Evolutionary conservation across 805 yeast genomes (phyloP).

Genomic region (Kockiozyma suomiensis): DNA sequence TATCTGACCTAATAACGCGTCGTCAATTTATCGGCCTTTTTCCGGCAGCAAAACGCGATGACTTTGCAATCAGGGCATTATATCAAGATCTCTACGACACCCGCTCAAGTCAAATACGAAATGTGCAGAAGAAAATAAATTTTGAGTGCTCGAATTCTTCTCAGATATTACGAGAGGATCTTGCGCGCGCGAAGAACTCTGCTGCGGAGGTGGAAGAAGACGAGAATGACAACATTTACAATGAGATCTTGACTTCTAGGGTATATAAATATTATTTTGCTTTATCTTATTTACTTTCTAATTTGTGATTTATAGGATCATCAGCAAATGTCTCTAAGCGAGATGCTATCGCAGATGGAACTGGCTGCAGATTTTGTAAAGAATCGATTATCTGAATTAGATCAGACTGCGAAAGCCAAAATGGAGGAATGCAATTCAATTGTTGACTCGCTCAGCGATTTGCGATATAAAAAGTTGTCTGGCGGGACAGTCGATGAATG

Average conservation of each 20-base stretch:
- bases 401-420: neutral
- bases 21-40: constrained; percentile 21
- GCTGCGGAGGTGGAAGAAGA: constrained; percentile 7
- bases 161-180: neutral
- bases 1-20: constrained; percentile 24
- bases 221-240: constrained; percentile 8
- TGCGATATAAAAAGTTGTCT: constrained; percentile 21
- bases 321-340: constrained; percentile 3
- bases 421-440: constrained; percentile 5
- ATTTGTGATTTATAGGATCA: neutral
- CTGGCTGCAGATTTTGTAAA: constrained; percentile 16
- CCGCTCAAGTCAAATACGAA: constrained; percentile 1
- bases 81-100: constrained; percentile 19
- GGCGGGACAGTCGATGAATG: constrained; percentile 4
- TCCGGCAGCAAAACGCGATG: constrained; percentile 19
- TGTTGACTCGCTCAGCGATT: constrained; percentile 28
- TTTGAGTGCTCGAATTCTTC: constrained; percentile 19
- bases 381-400: constrained; percentile 8
- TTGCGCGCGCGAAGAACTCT: neutral
- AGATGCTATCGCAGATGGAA: constrained; percentile 22
- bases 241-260: constrained; percentile 4
- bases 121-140: constrained; percentile 12
- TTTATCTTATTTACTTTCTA: no score
- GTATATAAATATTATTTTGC: neutral
- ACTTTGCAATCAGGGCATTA: constrained; percentile 11